Conservation (phyloP, 2,329 filamentous ascomycete genomes). For the Fusarium penzigii region DNA sequence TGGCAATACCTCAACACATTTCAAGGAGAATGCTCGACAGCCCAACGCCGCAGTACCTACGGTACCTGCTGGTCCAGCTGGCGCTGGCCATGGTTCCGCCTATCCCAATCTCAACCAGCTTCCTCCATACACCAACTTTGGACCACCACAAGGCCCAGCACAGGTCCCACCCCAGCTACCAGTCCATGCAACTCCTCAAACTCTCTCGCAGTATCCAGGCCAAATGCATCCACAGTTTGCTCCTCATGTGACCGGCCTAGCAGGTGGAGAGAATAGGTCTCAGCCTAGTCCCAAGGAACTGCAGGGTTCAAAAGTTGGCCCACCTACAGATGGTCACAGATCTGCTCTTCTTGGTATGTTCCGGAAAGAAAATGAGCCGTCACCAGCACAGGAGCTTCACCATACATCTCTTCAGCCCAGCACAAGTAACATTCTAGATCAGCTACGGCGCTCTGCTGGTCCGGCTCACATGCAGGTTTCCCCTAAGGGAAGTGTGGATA, state of each 20-base stretch:
- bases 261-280: slow-evolving; percentile 11
- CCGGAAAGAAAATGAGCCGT: slow-evolving; percentile 40
- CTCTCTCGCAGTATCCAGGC: too few relatives aligned
- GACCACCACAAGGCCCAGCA: slow-evolving; percentile 7
- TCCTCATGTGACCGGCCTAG: slow-evolving; percentile 6
- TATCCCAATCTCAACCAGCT: slow-evolving; percentile 15
- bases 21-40: slow-evolving; percentile 21
- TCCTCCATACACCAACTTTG: slow-evolving; percentile 11
- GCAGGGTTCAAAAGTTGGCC: slow-evolving; percentile 28
- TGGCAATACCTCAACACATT: slow-evolving; percentile 21
- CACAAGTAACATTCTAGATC: slow-evolving; percentile 22
- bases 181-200: too few relatives aligned
- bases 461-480: slow-evolving; percentile 10
- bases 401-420: slow-evolving; percentile 9
- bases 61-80: too few relatives aligned
- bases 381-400: slow-evolving; percentile 5
- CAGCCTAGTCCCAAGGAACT: slow-evolving; percentile 31
- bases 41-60: not conserved
- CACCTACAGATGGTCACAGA: slow-evolving; percentile 40
- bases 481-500: slow-evolving; percentile 16
- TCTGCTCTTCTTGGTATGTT: slow-evolving; percentile 56
- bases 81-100: not conserved
- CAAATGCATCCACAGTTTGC: slow-evolving; percentile 1
- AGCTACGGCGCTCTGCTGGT: slow-evolving; percentile 20
- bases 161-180: not conserved